Percentiles rank a stretch among this genome's conserved stretches.
These are phyloP conservation scores for Rhodamnia rubescens DNA, from an alignment of 345 rosid genomes.

Conservation along the genomic window DNA sequence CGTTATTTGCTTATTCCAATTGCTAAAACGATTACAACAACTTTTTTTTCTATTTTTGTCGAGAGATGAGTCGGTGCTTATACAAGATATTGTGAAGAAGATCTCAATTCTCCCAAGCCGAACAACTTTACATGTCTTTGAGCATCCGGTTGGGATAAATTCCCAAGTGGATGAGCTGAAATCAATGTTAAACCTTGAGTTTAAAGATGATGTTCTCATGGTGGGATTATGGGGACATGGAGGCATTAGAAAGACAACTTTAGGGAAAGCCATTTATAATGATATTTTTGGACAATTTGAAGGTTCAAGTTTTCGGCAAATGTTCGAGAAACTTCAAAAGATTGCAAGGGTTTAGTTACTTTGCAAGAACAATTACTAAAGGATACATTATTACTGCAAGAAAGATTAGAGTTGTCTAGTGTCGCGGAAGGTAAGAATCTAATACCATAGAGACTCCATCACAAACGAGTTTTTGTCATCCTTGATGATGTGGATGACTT, in stretches of 20 bases:
- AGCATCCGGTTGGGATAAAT: too few species aligned
- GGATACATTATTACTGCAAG: rapidly evolving
- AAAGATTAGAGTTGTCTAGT: background rate
- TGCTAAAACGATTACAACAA: background rate
- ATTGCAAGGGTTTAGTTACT: background rate
- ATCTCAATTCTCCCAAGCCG: too few species aligned
- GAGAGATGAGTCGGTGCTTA: too few species aligned
- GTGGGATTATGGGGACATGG: too few species aligned
- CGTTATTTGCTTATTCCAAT: background rate
- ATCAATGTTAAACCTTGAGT: too few species aligned
- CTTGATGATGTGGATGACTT: background rate
- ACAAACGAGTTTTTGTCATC: background rate
- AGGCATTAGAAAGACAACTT: too few species aligned
- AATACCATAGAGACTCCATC: background rate
- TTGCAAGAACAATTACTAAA: background rate
- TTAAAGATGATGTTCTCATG: too few species aligned
- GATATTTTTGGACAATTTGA: background rate
- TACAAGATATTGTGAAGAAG: too few species aligned
- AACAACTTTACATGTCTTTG: too few species aligned
- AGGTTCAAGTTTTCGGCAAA: background rate
- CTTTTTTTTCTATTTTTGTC: background rate
- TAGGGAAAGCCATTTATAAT: too few species aligned
- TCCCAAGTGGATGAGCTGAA: too few species aligned
- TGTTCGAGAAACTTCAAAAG: background rate
- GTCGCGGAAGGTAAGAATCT: rapidly evolving